Base-by-base conservation (phyloP, 2,329 filamentous ascomycete species). In the Verruconis gallopava region DNA sequence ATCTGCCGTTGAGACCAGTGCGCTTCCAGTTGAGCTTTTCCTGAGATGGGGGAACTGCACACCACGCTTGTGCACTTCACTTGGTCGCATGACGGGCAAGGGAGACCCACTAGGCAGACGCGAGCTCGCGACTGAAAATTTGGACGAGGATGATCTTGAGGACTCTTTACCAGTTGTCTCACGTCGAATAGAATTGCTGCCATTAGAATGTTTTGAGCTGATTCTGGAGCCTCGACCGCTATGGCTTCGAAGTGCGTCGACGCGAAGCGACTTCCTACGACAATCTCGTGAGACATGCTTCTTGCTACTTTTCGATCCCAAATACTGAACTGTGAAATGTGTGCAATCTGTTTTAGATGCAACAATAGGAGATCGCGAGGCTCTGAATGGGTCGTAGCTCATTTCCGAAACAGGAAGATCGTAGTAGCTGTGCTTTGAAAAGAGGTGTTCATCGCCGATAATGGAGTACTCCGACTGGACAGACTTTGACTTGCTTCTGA, bases 361-460 rank as follows among this genome's bases (percentile, higher is more conserved):
- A 42, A 59, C 45, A 40, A 72, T 62, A 17, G 67, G 64, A 43
- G 71, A 63, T 48, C 72, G 69, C 2, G 81, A 85, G 3, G 81
- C 76, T 52, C 83, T 75, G 57, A 82, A 93, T 0, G 86, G 85
- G 56, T 94, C 88, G 51, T 93, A 93, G 58, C 81, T 91, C 48
- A 73, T 64, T 45, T 69, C 61, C 33, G 55, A 73, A 50, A 53
- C 68, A 55, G 69, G 64, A 22, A 66, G 61, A 43, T 69, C 68
- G 30, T 65, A 63, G 40, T 72, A 68, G 46, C 62, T 68, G 45
- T 67, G 62, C 38, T 65, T 64, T 1, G 60, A 63, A 37, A 63
- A 62, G 40, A 69, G 60, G 50, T 69, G 66, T 42, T 70, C 66
- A 43, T 74, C 66, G 25, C 72, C 72, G 43, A 73, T 59, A 41